These are phyloP conservation scores for Ceratobasidium sp. DNA, from an alignment of 1,284 basidiomycete species.

Conservation along the genomic window DNA sequence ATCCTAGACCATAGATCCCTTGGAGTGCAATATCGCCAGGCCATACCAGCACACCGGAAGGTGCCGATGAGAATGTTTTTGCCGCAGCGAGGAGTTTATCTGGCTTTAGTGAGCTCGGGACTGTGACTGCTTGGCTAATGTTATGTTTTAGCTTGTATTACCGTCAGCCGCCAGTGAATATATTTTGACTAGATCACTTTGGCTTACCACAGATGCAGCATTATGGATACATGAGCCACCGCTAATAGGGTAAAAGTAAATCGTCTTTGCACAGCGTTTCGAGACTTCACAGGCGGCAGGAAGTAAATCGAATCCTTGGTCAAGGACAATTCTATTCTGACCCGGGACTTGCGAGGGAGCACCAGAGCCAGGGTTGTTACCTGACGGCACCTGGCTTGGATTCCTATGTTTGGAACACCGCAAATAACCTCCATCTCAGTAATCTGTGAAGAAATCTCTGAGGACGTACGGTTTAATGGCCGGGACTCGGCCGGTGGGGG, in stretches of 20 bases:
- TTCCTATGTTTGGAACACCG: too few species aligned
- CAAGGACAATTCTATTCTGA: neutral
- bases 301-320: neutral
- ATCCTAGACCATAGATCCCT: neutral
- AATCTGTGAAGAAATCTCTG: neutral
- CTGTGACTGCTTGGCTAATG: neutral
- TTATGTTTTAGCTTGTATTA: neutral
- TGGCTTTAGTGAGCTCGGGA: neutral
- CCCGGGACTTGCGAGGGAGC: too few species aligned
- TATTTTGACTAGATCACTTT: neutral
- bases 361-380: neutral
- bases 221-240: too few species aligned
- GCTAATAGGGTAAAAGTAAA: too few species aligned
- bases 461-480: neutral
- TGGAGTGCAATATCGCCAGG: neutral
- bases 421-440: neutral
- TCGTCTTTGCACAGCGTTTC: neutral
- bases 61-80: neutral
- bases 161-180: neutral
- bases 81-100: neutral
- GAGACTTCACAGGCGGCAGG: neutral
- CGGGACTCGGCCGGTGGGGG: too few species aligned
- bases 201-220: neutral
- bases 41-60: neutral
- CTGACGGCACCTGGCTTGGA: too few species aligned